These are phyloP conservation scores for Agapanthus africanus DNA, from an alignment of 106 monocot genomes.

Conservation along the genomic window DNA sequence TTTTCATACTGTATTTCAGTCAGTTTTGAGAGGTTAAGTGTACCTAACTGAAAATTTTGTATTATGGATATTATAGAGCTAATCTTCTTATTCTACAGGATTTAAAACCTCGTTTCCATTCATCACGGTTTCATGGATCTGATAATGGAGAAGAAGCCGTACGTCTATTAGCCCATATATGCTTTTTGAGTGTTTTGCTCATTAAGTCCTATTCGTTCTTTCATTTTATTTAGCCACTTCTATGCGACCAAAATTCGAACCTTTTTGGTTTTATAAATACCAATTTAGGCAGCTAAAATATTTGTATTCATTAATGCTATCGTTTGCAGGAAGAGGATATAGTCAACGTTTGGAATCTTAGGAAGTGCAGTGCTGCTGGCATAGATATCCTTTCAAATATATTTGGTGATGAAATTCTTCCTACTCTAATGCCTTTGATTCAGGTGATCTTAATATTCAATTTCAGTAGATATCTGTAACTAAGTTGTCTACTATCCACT, in stretches of 20 bases:
- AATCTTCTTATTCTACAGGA: conserved; percentile 44
- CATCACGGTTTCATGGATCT: conserved; percentile 83
- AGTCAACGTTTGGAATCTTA: conserved; percentile 92
- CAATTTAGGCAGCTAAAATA: not conserved
- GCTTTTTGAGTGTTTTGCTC: not conserved
- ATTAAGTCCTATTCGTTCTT: not conserved
- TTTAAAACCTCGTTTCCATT: conserved; percentile 91
- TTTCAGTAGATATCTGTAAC: not conserved
- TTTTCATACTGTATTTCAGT: conserved; percentile 9
- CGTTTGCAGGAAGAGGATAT: conserved; percentile 77
- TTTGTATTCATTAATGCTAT: not conserved
- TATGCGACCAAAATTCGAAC: not conserved
- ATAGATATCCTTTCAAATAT: conserved; percentile 86
- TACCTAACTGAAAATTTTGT: not conserved
- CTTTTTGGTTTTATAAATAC: not conserved
- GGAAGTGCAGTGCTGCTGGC: conserved; percentile 99
- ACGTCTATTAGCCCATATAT: conserved; percentile 8
- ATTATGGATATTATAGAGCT: not conserved
- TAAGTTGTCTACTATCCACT: not conserved
- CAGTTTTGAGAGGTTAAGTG: not conserved
- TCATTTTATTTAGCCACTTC: not conserved
- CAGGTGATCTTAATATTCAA: conserved; percentile 35
- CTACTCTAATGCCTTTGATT: conserved; percentile 82
- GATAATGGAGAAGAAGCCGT: conserved; percentile 84
- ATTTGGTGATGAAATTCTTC: conserved; percentile 88